Evolutionary conservation across 2,329 filamentous ascomycete species (phyloP).

Genomic region (Penicillium sp.): DNA sequence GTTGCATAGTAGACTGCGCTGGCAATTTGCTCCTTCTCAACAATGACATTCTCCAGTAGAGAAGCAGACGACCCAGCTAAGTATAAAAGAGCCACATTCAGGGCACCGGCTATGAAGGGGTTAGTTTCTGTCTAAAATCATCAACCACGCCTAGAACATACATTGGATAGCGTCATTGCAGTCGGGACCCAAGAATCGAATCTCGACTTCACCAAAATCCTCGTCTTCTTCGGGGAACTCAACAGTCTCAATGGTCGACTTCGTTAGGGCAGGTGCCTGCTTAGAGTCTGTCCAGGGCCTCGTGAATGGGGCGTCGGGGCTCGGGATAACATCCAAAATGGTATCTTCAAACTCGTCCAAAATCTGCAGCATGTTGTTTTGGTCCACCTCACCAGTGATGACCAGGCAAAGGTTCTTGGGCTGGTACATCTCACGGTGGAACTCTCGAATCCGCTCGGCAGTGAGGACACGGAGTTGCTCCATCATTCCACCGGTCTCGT

Average conservation of each 20-base stretch:
- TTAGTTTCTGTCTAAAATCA: constrained; percentile 20
- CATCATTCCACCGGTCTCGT: constrained; percentile 98
- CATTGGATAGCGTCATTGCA: constrained; percentile 70
- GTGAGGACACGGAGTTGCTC: constrained; percentile 85
- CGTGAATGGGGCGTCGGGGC: constrained; percentile 74
- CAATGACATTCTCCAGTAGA: constrained; percentile 85
- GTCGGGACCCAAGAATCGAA: constrained; percentile 84
- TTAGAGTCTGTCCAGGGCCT: constrained; percentile 90
- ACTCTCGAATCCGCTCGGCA: constrained; percentile 87
- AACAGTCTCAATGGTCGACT: constrained; percentile 75
- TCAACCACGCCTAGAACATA: constrained; percentile 31
- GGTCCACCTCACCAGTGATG: constrained; percentile 89
- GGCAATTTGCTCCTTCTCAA: constrained; percentile 89
- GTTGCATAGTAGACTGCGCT: constrained; percentile 81
- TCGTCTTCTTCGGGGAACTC: constrained; percentile 98
- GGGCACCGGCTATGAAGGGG: constrained; percentile 61
- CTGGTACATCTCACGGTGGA: constrained; percentile 97
- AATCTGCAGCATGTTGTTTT: constrained; percentile 76
- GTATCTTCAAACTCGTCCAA: constrained; percentile 87
- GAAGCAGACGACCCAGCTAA: constrained; percentile 92
- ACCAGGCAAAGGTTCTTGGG: constrained; percentile 92
- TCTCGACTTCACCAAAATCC: constrained; percentile 82
- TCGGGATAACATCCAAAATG: constrained; percentile 80
- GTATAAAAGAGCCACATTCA: constrained; percentile 82
- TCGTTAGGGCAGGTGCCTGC: constrained; percentile 71